A percentile compares a stretch with the other conserved stretches of the same genome.
Conservation (phyloP, 441 rosid species). For the Euphorbia celastroides region DNA sequence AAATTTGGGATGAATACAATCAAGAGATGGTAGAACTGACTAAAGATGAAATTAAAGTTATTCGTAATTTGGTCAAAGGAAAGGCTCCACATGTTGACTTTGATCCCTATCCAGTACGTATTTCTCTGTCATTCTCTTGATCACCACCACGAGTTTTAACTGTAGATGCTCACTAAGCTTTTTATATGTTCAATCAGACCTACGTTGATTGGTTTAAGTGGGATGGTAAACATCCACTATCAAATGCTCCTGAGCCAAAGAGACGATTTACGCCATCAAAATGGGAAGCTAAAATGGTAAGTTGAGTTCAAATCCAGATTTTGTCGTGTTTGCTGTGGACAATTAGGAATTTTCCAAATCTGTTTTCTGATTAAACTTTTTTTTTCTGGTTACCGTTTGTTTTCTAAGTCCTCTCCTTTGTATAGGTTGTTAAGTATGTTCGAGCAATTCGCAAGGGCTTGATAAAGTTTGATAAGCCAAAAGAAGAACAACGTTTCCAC, state of each 20-base stretch:
- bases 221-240: conserved; percentile 78
- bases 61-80: conserved; percentile 68
- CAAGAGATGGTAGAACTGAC: conserved; percentile 84
- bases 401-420: conserved; percentile 8
- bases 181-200: conserved; percentile 39
- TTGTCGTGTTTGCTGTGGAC: conserved; percentile 1
- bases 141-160: background rate
- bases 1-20: conserved; percentile 75
- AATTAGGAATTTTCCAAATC: background rate
- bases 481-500: conserved; percentile 61
- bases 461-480: conserved; percentile 75
- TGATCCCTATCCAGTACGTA: conserved; percentile 68
- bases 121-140: conserved; percentile 6
- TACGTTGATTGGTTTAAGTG: conserved; percentile 87
- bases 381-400: conserved; percentile 10
- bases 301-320: too few relatives aligned
- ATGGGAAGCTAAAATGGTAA: conserved; percentile 79
- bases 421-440: conserved; percentile 60
- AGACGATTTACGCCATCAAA: conserved; percentile 83
- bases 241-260: conserved; percentile 96
- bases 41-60: conserved; percentile 49
- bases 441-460: conserved; percentile 80
- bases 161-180: background rate
- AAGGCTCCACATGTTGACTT: conserved; percentile 87
- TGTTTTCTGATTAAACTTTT: background rate